These are phyloP conservation scores for Geosmithia morbida DNA, from an alignment of 2,329 filamentous ascomycete genomes.

Conservation along the genomic window DNA sequence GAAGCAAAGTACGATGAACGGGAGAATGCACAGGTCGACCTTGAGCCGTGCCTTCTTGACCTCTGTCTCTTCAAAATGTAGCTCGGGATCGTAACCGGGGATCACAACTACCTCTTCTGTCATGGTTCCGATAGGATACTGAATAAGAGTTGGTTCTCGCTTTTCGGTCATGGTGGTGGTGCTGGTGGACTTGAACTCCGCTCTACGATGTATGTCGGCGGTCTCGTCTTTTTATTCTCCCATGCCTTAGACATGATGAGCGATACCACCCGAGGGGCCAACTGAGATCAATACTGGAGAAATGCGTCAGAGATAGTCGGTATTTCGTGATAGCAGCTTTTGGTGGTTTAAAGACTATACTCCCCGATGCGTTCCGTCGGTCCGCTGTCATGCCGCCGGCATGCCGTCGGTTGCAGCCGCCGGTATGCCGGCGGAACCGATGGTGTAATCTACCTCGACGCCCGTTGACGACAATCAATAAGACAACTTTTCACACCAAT, in stretches of 20 bases:
- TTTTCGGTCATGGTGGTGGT: not conserved
- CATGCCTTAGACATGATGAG: no score
- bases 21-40: slow-evolving; percentile 13
- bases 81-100: slow-evolving; percentile 10
- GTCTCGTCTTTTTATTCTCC: no score
- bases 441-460: not conserved
- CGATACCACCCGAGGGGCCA: no score
- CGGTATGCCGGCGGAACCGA: slow-evolving; percentile 8
- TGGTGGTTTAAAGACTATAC: no score
- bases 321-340: no score
- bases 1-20: slow-evolving; percentile 15
- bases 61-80: slow-evolving; percentile 5
- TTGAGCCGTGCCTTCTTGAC: slow-evolving; percentile 7
- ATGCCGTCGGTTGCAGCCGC: slow-evolving; percentile 4
- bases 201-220: no score
- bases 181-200: no score
- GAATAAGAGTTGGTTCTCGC: not conserved
- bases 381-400: slow-evolving; percentile 1
- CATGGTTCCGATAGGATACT: slow-evolving; percentile 2
- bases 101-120: slow-evolving; percentile 6
- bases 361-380: no score
- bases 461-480: not conserved
- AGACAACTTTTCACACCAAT: no score
- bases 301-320: no score
- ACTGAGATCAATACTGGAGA: no score